phyloP scores from a whole-genome alignment of 75 land plant species.

The Selaginella moellendorffii region DNA sequence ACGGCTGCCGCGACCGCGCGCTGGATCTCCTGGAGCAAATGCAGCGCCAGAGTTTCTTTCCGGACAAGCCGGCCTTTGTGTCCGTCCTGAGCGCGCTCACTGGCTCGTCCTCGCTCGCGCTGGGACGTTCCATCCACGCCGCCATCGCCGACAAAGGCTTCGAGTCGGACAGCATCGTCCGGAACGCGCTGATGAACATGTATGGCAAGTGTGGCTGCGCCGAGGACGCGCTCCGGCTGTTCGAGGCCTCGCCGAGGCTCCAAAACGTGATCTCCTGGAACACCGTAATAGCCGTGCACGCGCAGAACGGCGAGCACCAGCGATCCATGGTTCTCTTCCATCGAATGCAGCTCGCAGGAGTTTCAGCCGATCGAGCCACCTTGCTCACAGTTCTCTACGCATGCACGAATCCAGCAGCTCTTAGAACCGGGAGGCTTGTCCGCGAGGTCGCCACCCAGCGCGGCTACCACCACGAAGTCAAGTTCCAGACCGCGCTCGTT shows the following conservation, averaged over 20 bases:
- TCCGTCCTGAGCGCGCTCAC: background rate
- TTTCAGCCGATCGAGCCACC: background rate
- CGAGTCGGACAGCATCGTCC: background rate
- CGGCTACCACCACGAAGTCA: background rate
- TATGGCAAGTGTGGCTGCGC: background rate
- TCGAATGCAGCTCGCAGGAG: background rate
- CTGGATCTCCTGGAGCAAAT: background rate
- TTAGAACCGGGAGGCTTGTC: background rate
- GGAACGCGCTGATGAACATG: background rate
- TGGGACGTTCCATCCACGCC: background rate
- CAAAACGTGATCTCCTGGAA: background rate
- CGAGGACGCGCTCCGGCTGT: background rate
- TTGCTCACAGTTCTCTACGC: background rate
- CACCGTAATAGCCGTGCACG: background rate
- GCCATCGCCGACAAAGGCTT: background rate
- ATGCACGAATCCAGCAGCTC: background rate
- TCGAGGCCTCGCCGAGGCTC: background rate
- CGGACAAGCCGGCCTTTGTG: background rate
- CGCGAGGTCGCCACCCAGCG: background rate
- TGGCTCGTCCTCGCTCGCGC: background rate
- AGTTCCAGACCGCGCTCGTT: background rate
- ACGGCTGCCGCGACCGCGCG: background rate
- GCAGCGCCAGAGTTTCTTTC: background rate
- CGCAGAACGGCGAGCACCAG: background rate
- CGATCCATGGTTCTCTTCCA: background rate